Evolutionary conservation across 768 basidiomycete species (phyloP).

Genomic region (Inosperma sp.): DNA sequence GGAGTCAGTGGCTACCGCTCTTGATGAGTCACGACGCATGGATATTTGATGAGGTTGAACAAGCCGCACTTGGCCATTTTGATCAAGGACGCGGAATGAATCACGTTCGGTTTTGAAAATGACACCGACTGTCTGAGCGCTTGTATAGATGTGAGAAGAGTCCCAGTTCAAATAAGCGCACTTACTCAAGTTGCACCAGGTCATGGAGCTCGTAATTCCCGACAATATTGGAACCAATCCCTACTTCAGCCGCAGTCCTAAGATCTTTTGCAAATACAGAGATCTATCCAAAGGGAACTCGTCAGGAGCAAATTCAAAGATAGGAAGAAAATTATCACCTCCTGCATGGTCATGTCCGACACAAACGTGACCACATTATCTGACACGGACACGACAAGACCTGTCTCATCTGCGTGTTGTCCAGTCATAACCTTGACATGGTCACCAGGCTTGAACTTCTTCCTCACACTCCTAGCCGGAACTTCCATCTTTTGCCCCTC

Average conservation of each 20-base stretch:
- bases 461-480: slow-evolving; percentile 83
- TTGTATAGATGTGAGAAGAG: slow-evolving; percentile 25
- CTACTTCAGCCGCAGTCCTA: slow-evolving; percentile 95
- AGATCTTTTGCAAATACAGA: slow-evolving; percentile 97
- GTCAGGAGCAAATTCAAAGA: not conserved
- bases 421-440: slow-evolving; percentile 99
- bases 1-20: slow-evolving; percentile 84
- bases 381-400: slow-evolving; percentile 87
- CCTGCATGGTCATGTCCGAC: slow-evolving; percentile 96
- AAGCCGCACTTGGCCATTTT: slow-evolving; percentile 82
- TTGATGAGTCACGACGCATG: slow-evolving; percentile 76
- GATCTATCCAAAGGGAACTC: slow-evolving; percentile 47
- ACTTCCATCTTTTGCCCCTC: slow-evolving; percentile 85
- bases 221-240: slow-evolving; percentile 83
- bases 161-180: too few relatives aligned
- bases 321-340: slow-evolving; percentile 45
- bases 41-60: slow-evolving; percentile 94
- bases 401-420: slow-evolving; percentile 91
- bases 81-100: slow-evolving; percentile 93
- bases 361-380: slow-evolving; percentile 93
- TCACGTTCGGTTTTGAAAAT: slow-evolving; percentile 97
- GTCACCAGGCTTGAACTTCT: slow-evolving; percentile 94
- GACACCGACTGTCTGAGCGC: slow-evolving; percentile 90
- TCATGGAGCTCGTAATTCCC: slow-evolving; percentile 97
- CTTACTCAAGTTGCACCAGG: slow-evolving; percentile 93